Conservation (phyloP, 768 basidiomycete species). For the Daedalea quercina region DNA sequence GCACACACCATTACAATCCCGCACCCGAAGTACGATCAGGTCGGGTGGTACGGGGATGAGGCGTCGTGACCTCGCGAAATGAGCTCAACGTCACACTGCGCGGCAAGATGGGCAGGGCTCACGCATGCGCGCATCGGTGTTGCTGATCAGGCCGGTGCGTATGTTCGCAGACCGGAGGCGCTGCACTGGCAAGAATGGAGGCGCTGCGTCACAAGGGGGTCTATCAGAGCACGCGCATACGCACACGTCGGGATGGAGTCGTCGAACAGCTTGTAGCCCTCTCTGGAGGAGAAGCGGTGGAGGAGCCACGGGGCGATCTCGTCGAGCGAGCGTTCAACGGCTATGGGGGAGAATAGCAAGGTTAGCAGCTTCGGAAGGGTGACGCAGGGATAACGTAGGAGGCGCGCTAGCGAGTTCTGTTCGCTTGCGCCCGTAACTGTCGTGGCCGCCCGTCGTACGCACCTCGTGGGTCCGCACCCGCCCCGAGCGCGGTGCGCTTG, state of each 20-base stretch:
- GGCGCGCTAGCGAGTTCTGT: no score
- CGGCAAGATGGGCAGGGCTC: slow-evolving; percentile 17
- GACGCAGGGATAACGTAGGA: slow-evolving; percentile 8
- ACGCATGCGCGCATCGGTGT: slow-evolving; percentile 71
- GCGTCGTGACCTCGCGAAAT: no score
- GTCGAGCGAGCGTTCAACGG: slow-evolving; percentile 44
- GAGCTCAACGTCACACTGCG: background rate
- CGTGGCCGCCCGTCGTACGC: slow-evolving; percentile 7
- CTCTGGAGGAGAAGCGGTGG: slow-evolving; percentile 57
- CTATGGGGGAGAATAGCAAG: slow-evolving; percentile 29
- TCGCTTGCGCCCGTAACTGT: background rate
- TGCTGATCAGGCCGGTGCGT: slow-evolving; percentile 58
- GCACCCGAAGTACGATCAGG: no score
- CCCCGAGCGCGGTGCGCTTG: slow-evolving; percentile 63
- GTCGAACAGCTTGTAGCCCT: slow-evolving; percentile 60
- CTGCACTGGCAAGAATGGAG: slow-evolving; percentile 30
- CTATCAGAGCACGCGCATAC: slow-evolving; percentile 13
- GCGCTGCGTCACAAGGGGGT: background rate
- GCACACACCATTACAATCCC: no score
- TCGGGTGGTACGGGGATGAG: no score
- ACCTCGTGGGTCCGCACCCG: slow-evolving; percentile 60
- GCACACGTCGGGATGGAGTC: slow-evolving; percentile 43
- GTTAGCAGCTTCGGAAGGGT: no score
- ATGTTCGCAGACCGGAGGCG: slow-evolving; percentile 39
- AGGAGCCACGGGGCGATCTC: slow-evolving; percentile 57